A percentile compares a stretch with the other conserved stretches of the same genome.
phyloP scores from a whole-genome alignment of 1,284 basidiomycete genomes.

The Trichosporon faecale region DNA sequence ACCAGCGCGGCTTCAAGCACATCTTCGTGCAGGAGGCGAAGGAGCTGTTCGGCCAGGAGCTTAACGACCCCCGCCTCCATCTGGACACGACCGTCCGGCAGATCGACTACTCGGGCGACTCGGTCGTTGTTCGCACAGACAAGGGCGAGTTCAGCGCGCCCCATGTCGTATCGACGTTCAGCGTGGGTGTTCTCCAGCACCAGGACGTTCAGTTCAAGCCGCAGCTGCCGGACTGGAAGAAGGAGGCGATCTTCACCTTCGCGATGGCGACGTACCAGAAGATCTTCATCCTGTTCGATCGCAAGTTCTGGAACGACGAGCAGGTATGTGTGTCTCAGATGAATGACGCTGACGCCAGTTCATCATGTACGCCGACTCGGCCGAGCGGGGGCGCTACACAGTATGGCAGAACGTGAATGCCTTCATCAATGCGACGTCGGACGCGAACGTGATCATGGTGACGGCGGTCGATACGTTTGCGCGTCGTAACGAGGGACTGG shows the following conservation, averaged over 20 bases:
- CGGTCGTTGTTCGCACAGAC: constrained; percentile 55
- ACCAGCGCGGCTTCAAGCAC: constrained; percentile 58
- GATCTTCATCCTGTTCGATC: constrained; percentile 64
- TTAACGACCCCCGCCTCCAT: constrained; percentile 55
- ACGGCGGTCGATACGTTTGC: constrained; percentile 59
- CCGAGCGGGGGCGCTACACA: constrained; percentile 63
- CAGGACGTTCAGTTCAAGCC: constrained; percentile 61
- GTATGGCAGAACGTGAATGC: constrained; percentile 70
- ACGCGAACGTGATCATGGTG: constrained; percentile 57
- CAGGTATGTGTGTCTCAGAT: constrained; percentile 55
- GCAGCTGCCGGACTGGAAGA: constrained; percentile 61
- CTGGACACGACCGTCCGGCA: constrained; percentile 59
- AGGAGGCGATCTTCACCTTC: constrained; percentile 64
- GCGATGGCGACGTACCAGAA: constrained; percentile 68
- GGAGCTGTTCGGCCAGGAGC: constrained; percentile 61
- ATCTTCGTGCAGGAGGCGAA: constrained; percentile 60
- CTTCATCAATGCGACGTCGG: constrained; percentile 58
- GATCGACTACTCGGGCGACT: constrained; percentile 55
- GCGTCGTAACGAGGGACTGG: constrained; percentile 60
- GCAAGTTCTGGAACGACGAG: constrained; percentile 67
- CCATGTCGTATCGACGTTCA: constrained; percentile 64
- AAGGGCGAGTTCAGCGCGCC: constrained; percentile 57
- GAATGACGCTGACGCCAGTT: constrained; percentile 52
- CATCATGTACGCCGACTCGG: constrained; percentile 61
- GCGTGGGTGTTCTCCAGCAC: constrained; percentile 59